phyloP scores from a whole-genome alignment of 495 filamentous ascomycete genomes.

The Hyaloscypha finlandica region DNA sequence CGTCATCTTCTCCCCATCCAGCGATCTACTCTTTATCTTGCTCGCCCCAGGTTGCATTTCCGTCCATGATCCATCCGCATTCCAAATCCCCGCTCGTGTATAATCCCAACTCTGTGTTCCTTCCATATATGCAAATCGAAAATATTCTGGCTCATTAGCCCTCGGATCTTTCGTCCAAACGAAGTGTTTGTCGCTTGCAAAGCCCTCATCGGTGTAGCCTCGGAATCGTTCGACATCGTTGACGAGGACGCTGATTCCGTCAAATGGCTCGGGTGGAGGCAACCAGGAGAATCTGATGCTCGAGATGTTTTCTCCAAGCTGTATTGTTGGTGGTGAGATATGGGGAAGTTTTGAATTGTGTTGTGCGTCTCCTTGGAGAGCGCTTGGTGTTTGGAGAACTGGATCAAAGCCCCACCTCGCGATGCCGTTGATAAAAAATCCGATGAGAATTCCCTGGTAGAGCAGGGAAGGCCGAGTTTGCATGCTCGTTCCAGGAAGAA shows the following conservation, averaged over 20 bases:
- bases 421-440: conserved; percentile 88
- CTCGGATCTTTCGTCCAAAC: conserved; percentile 48
- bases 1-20: conserved; percentile 19
- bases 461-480: conserved; percentile 77
- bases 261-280: conserved; percentile 60
- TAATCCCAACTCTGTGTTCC: conserved; percentile 73
- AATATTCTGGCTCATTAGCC: conserved; percentile 64
- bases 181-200: conserved; percentile 41
- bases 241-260: conserved; percentile 85
- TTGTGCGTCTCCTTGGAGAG: conserved; percentile 69
- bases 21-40: conserved; percentile 23
- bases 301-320: conserved; percentile 36
- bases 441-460: conserved; percentile 86
- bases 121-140: conserved; percentile 79
- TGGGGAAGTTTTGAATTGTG: conserved; percentile 69
- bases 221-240: conserved; percentile 92
- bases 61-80: conserved; percentile 67
- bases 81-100: conserved; percentile 80
- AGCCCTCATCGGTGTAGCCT: conserved; percentile 55
- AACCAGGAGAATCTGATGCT: conserved; percentile 58
- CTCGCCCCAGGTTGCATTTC: conserved; percentile 44
- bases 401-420: conserved; percentile 93
- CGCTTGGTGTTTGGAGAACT: conserved; percentile 79
- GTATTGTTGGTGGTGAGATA: conserved; percentile 52
- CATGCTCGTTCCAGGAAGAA: conserved; percentile 81